Conservation (phyloP, 202 grass and related monocot genomes). For the Musa balbisiana region DNA sequence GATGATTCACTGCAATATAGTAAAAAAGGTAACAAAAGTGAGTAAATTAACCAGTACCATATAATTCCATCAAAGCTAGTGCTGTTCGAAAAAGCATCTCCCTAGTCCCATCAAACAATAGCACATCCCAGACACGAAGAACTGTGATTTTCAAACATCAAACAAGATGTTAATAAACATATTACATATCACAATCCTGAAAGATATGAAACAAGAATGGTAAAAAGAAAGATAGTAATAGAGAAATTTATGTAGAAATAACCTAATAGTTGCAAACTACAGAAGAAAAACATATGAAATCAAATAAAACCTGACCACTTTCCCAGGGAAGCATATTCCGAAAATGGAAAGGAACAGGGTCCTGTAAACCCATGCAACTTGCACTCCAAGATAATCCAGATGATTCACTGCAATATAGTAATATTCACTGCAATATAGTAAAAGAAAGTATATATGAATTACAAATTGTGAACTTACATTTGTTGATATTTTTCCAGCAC, state of each 20-base stretch:
- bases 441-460: conserved; percentile 27
- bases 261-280: not conserved
- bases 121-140: conserved; percentile 27
- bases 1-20: conserved; percentile 76
- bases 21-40: not conserved
- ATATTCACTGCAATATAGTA: conserved; percentile 64
- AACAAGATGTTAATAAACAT: not conserved
- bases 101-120: conserved; percentile 17
- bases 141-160: conserved; percentile 57
- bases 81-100: conserved; percentile 17
- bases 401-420: conserved; percentile 74
- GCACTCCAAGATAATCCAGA: conserved; percentile 95
- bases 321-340: conserved; percentile 99
- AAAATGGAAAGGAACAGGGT: conserved; percentile 99
- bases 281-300: conserved; percentile 12
- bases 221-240: not conserved
- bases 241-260: not conserved
- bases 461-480: not conserved
- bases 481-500: not conserved
- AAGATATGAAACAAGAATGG: not conserved
- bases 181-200: conserved; percentile 13
- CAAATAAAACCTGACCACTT: conserved; percentile 73
- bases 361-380: conserved; percentile 95
- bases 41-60: conserved; percentile 29
- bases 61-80: conserved; percentile 25